Conservation (phyloP, 148 eudicot genomes). For the Vaccinium darrowii region DNA sequence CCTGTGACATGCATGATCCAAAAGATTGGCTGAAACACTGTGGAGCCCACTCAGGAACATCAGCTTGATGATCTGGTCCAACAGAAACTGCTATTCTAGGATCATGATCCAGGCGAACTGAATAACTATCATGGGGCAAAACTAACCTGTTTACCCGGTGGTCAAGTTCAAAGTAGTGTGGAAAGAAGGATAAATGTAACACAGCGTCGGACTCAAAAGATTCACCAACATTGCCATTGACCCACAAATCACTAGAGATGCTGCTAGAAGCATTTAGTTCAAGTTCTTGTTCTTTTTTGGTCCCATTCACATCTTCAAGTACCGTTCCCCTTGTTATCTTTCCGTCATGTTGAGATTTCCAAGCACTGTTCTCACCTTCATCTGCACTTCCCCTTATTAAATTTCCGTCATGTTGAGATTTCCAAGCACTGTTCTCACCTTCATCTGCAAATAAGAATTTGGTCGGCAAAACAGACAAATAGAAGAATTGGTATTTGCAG, state of each 20-base stretch:
- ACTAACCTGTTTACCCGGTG: slow-evolving; percentile 11
- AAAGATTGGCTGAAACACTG: not conserved
- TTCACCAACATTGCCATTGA: slow-evolving; percentile 9
- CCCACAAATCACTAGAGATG: slow-evolving; percentile 8
- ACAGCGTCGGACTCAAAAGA: slow-evolving; percentile 6
- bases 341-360: slow-evolving; percentile 17
- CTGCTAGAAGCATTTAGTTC: slow-evolving; percentile 9
- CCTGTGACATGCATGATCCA: not conserved
- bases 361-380: slow-evolving; percentile 20
- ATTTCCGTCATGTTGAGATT: slow-evolving; percentile 13
- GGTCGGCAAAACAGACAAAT: not conserved
- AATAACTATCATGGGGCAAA: slow-evolving; percentile 17
- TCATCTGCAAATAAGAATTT: slow-evolving; percentile 10
- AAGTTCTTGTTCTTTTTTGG: not conserved
- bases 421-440: slow-evolving; percentile 20
- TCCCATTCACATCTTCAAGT: slow-evolving; percentile 12
- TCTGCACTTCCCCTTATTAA: slow-evolving; percentile 1
- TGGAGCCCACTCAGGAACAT: slow-evolving; percentile 19
- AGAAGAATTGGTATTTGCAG: not conserved
- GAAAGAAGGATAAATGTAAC: slow-evolving; percentile 15
- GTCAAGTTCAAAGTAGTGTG: slow-evolving; percentile 20
- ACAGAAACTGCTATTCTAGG: slow-evolving; percentile 18
- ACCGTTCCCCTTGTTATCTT: not conserved
- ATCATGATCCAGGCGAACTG: slow-evolving; percentile 13
- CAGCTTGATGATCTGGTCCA: slow-evolving; percentile 26